A percentile compares a stretch with the other conserved stretches of the same genome.
Evolutionary conservation across 208 protist species (phyloP).

Genomic region (Polymyxa betae): DNA sequence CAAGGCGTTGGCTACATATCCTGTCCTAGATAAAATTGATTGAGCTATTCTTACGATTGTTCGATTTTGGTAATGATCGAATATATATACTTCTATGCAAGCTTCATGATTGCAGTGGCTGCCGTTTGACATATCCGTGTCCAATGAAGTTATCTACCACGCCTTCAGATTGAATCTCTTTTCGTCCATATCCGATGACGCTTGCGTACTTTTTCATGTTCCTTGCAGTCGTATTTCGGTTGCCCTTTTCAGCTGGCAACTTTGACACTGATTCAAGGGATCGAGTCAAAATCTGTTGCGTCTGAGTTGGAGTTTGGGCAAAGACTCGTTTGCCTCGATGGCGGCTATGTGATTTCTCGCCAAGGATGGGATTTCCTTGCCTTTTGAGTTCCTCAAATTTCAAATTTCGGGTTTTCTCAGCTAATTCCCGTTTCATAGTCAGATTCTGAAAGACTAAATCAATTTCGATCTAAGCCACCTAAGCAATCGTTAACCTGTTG

Average conservation of each 20-base stretch:
- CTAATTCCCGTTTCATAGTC: background rate
- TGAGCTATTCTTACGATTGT: background rate
- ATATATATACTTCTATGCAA: background rate
- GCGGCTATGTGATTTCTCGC: background rate
- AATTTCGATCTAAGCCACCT: background rate
- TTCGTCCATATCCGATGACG: constrained; percentile 31
- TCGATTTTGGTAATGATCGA: background rate
- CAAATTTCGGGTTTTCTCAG: background rate
- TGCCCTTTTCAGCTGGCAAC: background rate
- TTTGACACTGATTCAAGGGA: too few species aligned
- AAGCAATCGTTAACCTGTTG: constrained; percentile 26
- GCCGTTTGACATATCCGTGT: constrained; percentile 18
- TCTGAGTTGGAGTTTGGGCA: too few species aligned
- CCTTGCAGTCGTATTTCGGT: background rate
- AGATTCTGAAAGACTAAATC: background rate
- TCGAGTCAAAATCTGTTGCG: too few species aligned
- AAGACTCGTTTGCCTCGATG: background rate
- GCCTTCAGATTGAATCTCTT: constrained; percentile 15
- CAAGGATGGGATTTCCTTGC: constrained; percentile 18
- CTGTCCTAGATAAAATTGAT: background rate
- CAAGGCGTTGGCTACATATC: background rate
- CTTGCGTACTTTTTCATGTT: constrained; percentile 11
- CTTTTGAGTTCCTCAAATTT: background rate
- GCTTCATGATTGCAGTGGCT: background rate
- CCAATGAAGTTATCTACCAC: constrained; percentile 37